Percentiles rank a stretch among this genome's conserved stretches.
Conservation (phyloP, 2,329 filamentous ascomycete species). For the Tothia fuscella region DNA sequence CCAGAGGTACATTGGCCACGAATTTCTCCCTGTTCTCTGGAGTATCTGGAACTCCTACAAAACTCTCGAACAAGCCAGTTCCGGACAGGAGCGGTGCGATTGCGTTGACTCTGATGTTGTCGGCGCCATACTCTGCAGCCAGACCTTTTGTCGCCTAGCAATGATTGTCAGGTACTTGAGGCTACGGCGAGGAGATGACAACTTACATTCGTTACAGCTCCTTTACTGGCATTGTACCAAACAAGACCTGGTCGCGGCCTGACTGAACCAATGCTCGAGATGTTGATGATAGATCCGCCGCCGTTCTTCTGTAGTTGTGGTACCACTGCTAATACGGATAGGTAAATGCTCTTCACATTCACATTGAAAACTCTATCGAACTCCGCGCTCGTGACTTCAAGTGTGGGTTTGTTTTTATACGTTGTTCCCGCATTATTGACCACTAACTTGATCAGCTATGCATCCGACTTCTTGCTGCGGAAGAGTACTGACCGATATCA, state of each 20-base stretch:
- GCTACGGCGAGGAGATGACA: conserved; percentile 15
- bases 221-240: conserved; percentile 62
- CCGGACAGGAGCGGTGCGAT: conserved; percentile 57
- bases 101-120: conserved; percentile 61
- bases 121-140: conserved; percentile 60
- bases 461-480: conserved; percentile 38
- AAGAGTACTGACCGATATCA: conserved; percentile 49
- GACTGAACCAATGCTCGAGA: conserved; percentile 52
- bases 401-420: conserved; percentile 42
- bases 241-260: conserved; percentile 51
- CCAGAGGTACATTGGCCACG: conserved; percentile 46
- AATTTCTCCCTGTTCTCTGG: conserved; percentile 41
- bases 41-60: conserved; percentile 51
- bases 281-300: conserved; percentile 51
- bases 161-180: not conserved
- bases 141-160: conserved; percentile 51
- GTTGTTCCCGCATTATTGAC: conserved; percentile 47
- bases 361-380: conserved; percentile 56
- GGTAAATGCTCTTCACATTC: conserved; percentile 56
- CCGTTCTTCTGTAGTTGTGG: conserved; percentile 48
- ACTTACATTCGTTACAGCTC: conserved; percentile 47
- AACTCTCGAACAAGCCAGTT: conserved; percentile 49
- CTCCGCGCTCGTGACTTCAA: conserved; percentile 52
- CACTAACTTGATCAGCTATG: conserved; percentile 33
- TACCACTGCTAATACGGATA: conserved; percentile 47